Evolutionary conservation across 768 basidiomycete genomes (phyloP).

Genomic region (Hypholoma fasciculare): DNA sequence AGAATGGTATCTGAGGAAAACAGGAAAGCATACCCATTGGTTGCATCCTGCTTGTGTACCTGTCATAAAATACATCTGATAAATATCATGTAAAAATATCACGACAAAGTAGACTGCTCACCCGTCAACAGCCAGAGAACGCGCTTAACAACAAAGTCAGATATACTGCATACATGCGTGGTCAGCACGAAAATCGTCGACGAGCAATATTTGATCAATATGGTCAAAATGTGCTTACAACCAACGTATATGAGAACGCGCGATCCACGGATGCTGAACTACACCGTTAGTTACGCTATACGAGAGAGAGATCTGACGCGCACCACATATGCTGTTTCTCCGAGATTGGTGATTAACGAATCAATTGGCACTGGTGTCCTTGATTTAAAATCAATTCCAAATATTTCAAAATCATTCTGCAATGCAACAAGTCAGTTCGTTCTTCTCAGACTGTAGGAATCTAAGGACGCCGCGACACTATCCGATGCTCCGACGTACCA

Average conservation of each 20-base stretch:
- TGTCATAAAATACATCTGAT: constrained; percentile 4
- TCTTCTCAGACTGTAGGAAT: too few species aligned
- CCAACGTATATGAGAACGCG: constrained; percentile 54
- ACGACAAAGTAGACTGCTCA: background rate
- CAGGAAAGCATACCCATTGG: constrained; percentile 45
- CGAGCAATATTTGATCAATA: too few species aligned
- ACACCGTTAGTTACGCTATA: background rate
- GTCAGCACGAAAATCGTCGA: background rate
- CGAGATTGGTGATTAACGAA: constrained; percentile 57
- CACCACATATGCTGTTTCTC: constrained; percentile 52
- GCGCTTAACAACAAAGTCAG: constrained; percentile 59
- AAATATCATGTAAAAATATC: too few species aligned
- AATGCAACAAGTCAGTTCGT: background rate
- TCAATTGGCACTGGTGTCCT: constrained; percentile 42
- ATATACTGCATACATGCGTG: constrained; percentile 28
- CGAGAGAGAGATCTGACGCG: constrained; percentile 15
- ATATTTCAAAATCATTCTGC: constrained; percentile 56
- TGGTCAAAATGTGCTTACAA: constrained; percentile 34
- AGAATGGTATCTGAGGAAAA: background rate
- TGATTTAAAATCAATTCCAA: constrained; percentile 47
- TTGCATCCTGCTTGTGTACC: constrained; percentile 59
- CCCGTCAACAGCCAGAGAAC: constrained; percentile 65
- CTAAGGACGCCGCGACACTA: background rate
- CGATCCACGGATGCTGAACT: constrained; percentile 60
- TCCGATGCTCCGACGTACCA: constrained; percentile 27